A percentile compares a stretch with the other conserved stretches of the same genome.
Conservation (phyloP, 495 filamentous ascomycete species). For the Xylaria cubensis region DNA sequence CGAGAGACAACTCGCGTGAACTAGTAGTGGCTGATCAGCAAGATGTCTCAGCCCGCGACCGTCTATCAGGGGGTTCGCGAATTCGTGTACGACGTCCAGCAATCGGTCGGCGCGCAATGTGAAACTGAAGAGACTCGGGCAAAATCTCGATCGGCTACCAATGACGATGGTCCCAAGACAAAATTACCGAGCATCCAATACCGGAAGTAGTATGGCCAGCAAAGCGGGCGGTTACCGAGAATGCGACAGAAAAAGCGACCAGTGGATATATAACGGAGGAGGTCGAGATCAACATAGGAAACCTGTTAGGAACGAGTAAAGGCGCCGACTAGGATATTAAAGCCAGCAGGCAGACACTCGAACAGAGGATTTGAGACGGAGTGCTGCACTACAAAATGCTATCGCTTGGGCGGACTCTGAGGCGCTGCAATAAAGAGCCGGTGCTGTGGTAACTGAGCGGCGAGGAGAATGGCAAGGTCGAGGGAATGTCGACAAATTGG, state of each 20-base stretch:
- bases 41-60: slow-evolving; percentile 33
- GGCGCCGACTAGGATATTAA: slow-evolving; percentile 1
- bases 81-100: slow-evolving; percentile 38
- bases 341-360: neutral
- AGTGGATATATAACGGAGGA: slow-evolving; percentile 11
- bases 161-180: slow-evolving; percentile 34
- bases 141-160: slow-evolving; percentile 35
- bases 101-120: slow-evolving; percentile 35
- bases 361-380: neutral
- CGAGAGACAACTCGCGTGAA: slow-evolving; percentile 31
- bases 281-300: slow-evolving; percentile 23
- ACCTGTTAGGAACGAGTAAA: neutral
- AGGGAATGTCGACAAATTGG: slow-evolving; percentile 15
- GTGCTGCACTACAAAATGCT: neutral
- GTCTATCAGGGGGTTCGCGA: slow-evolving; percentile 17
- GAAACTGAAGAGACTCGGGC: slow-evolving; percentile 31
- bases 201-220: slow-evolving; percentile 28
- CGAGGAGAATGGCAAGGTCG: slow-evolving; percentile 20
- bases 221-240: slow-evolving; percentile 31
- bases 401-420: neutral
- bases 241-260: slow-evolving; percentile 22
- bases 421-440: slow-evolving; percentile 17
- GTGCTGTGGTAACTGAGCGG: slow-evolving; percentile 21
- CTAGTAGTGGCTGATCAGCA: slow-evolving; percentile 20
- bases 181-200: slow-evolving; percentile 32